Evolutionary conservation across 2,329 filamentous ascomycete genomes (phyloP), one percentile per base, ranked within the genome.

Genomic region (Chaetomiaceae sp.): DNA sequence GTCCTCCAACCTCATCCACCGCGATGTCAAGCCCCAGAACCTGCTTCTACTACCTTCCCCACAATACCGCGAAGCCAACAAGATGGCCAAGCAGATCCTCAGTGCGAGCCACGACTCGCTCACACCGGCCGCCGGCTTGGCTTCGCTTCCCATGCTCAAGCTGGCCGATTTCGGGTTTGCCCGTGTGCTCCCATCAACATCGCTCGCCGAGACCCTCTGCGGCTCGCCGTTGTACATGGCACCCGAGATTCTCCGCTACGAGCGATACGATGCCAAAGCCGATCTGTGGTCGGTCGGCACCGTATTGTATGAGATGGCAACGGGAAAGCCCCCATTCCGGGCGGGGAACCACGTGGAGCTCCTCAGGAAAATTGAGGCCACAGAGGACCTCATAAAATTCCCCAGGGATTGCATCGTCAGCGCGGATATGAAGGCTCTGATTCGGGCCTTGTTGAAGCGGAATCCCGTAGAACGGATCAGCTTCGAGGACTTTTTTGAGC

Each of bases 101-200:
- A 80, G 79, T 55, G 87, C 85, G 47, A 91, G 88, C 64, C 84
- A 87, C 39, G 84, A 91, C 66, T 91, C 90, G 0, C 76, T 94
- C 52, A 87, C 89, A 40, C 91, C 92, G 4, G 81, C 86, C 23
- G 85, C 86, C 23, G 94, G 94, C 7, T 75, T 99, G 27, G 79
- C 83, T 49, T 94, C 91, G 17, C 73, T 99, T 38, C 94, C 94
- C 4, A 95, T 97, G 87, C 82, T 99, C 56, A 99, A 99, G 74
- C 85, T 99, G 63, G 94, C 94, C 53, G 94, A 99, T 73, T 99
- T 99, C 67, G 94, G 94, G n/a, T 99, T 99, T 68, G 94, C 94
- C 52, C 85, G 94, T 52, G 90, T 95, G 51, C 75, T 99, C 45
- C 92, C 94, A 2, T 85, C 89, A 7, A 95, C 92, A 0, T 92